A percentile compares a stretch with the other conserved stretches of the same genome.
phyloP scores from a whole-genome alignment of 305 asterid species.

The Fraxinus angustifolia region DNA sequence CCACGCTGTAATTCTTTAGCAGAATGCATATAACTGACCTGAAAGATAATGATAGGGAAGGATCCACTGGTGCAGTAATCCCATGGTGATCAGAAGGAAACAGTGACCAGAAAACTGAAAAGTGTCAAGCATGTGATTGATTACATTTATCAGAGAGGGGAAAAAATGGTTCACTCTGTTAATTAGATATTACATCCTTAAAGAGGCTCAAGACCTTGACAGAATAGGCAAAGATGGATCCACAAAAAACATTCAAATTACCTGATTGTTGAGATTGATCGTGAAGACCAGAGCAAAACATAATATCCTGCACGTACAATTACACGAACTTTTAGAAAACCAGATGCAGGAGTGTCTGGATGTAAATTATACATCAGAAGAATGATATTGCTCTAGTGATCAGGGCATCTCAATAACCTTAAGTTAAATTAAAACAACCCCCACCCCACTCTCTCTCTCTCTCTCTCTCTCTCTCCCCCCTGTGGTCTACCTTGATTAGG shows the following conservation, averaged over 20 bases:
- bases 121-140: neutral
- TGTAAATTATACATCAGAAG: neutral
- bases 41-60: slow-evolving; percentile 81
- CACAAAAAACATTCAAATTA: slow-evolving; percentile 19
- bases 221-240: neutral
- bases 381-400: neutral
- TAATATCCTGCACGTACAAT: slow-evolving; percentile 54
- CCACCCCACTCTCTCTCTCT: neutral
- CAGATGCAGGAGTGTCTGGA: neutral
- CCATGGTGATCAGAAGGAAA: slow-evolving; percentile 63
- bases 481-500: neutral
- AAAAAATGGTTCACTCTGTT: neutral
- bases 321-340: slow-evolving; percentile 1
- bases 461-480: neutral
- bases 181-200: neutral
- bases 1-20: neutral
- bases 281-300: slow-evolving; percentile 52
- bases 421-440: neutral
- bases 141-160: neutral
- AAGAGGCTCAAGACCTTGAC: neutral
- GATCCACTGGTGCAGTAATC: slow-evolving; percentile 60
- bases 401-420: neutral
- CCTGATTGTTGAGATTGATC: slow-evolving; percentile 69
- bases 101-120: slow-evolving; percentile 87
- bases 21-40: slow-evolving; percentile 37